Percentiles rank a stretch among this genome's conserved stretches.
These are phyloP conservation scores for Leucogyrophana mollusca DNA, from an alignment of 768 basidiomycete species.

Conservation along the genomic window DNA sequence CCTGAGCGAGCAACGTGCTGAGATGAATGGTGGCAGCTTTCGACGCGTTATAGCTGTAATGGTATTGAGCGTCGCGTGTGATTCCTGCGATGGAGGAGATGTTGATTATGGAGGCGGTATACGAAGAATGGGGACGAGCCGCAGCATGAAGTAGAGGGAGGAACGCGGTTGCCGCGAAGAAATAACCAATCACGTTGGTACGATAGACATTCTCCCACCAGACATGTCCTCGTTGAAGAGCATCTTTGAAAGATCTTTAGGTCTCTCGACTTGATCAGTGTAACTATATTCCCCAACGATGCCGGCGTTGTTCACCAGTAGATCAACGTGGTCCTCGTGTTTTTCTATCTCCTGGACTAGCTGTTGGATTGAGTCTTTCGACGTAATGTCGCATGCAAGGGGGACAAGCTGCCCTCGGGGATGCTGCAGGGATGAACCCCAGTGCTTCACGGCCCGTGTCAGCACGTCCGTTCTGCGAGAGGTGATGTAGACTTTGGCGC, in stretches of 20 bases:
- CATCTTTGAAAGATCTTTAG: conserved; percentile 19
- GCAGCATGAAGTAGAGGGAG: conserved; percentile 41
- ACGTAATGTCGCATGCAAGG: conserved; percentile 23
- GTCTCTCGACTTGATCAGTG: conserved; percentile 27
- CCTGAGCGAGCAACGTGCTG: conserved; percentile 32
- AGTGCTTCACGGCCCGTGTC: conserved; percentile 19
- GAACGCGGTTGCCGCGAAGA: conserved; percentile 43
- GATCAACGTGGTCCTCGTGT: conserved; percentile 28
- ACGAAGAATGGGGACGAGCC: conserved; percentile 21
- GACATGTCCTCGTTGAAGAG: conserved; percentile 24
- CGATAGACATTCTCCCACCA: conserved; percentile 29
- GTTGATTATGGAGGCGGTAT: conserved; percentile 38
- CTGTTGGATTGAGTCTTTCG: conserved; percentile 23
- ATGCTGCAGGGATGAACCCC: conserved; percentile 23
- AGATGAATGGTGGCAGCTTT: conserved; percentile 38
- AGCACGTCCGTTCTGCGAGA: conserved; percentile 33
- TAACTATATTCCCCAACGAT: conserved; percentile 18
- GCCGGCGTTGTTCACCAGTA: conserved; percentile 35
- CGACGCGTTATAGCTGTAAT: conserved; percentile 44
- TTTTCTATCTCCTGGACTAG: conserved; percentile 19
- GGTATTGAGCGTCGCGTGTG: conserved; percentile 37
- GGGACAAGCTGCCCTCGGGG: conserved; percentile 30
- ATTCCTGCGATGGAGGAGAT: conserved; percentile 43
- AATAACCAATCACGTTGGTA: conserved; percentile 32
- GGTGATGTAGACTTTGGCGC: conserved; percentile 39